A percentile compares a stretch with the other conserved stretches of the same genome.
Conservation (phyloP, 202 grass and related monocot species). For the Elaeis oleifera region DNA sequence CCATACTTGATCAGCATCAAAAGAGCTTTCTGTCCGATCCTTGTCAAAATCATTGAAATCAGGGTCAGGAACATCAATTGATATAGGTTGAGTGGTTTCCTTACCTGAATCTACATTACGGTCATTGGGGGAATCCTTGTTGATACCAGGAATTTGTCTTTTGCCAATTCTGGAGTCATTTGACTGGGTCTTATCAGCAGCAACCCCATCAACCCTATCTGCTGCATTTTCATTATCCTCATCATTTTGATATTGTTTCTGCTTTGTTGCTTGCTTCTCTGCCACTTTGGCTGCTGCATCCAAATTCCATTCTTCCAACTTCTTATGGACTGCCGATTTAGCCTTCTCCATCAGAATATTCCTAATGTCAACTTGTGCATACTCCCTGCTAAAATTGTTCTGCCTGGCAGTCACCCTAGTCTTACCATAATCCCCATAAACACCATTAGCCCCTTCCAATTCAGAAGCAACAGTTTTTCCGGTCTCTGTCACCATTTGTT, state of each 20-base stretch:
- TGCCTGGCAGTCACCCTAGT: slow-evolving; percentile 55
- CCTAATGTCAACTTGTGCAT: slow-evolving; percentile 65
- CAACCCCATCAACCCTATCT: slow-evolving; percentile 33
- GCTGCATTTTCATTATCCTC: slow-evolving; percentile 14
- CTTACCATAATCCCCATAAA: slow-evolving; percentile 38
- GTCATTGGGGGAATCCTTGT: neutral
- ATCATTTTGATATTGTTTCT: slow-evolving; percentile 15
- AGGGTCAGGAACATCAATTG: slow-evolving; percentile 91
- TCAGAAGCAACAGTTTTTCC: slow-evolving; percentile 38
- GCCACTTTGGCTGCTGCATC: neutral
- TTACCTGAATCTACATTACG: slow-evolving; percentile 30
- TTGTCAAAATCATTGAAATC: slow-evolving; percentile 98
- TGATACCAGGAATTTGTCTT: slow-evolving; percentile 10
- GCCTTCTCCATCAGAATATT: slow-evolving; percentile 66
- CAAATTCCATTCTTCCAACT: slow-evolving; percentile 54
- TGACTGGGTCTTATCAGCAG: slow-evolving; percentile 27
- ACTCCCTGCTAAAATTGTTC: slow-evolving; percentile 58
- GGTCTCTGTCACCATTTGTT: slow-evolving; percentile 28
- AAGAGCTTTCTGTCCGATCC: slow-evolving; percentile 76
- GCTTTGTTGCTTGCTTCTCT: neutral
- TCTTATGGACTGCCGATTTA: slow-evolving; percentile 40
- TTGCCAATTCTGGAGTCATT: slow-evolving; percentile 24
- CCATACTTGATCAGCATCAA: slow-evolving; percentile 89
- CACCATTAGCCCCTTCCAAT: slow-evolving; percentile 43
- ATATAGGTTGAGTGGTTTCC: slow-evolving; percentile 37